phyloP scores from a whole-genome alignment of 805 yeast species.

The Komagataella pastoris region DNA sequence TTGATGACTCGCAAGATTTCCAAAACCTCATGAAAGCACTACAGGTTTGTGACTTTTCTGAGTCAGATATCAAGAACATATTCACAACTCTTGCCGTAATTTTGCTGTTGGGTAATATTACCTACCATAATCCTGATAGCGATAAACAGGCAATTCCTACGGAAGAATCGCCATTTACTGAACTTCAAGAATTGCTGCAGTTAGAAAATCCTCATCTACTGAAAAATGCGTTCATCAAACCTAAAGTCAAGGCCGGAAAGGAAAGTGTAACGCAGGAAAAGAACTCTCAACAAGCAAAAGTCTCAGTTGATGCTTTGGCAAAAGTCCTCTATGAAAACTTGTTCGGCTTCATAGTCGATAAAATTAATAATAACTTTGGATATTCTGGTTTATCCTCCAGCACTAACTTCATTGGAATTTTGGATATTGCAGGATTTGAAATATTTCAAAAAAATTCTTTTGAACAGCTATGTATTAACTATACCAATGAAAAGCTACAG shows the following conservation, averaged over 20 bases:
- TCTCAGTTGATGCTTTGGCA: conserved; percentile 75
- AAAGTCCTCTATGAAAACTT: conserved; percentile 77
- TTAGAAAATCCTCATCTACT: conserved; percentile 38
- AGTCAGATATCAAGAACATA: conserved; percentile 39
- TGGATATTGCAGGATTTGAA: conserved; percentile 53
- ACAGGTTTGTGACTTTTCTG: conserved; percentile 55
- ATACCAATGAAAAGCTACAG: conserved; percentile 46
- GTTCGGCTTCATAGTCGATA: conserved; percentile 63
- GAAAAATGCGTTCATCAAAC: conserved; percentile 50
- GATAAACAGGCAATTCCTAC: conserved; percentile 67
- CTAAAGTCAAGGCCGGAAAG: conserved; percentile 83
- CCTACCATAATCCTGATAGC: conserved; percentile 42
- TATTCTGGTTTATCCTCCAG: conserved; percentile 8
- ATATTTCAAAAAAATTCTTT: conserved; percentile 44
- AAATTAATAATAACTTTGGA: conserved; percentile 59
- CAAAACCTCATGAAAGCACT: conserved; percentile 51
- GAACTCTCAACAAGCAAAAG: conserved; percentile 67
- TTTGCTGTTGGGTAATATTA: conserved; percentile 76
- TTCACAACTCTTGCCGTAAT: conserved; percentile 62
- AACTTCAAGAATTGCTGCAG: conserved; percentile 52
- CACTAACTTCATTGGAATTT: conserved; percentile 35
- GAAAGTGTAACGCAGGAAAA: conserved; percentile 75
- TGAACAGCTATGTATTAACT: conserved; percentile 48
- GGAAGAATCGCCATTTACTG: conserved; percentile 32
- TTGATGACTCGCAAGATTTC: conserved; percentile 67